Percentiles rank a stretch among this genome's conserved stretches.
Evolutionary conservation across 177 flowering plant genomes (phyloP).

Genomic region (Tripterygium wilfordii): DNA sequence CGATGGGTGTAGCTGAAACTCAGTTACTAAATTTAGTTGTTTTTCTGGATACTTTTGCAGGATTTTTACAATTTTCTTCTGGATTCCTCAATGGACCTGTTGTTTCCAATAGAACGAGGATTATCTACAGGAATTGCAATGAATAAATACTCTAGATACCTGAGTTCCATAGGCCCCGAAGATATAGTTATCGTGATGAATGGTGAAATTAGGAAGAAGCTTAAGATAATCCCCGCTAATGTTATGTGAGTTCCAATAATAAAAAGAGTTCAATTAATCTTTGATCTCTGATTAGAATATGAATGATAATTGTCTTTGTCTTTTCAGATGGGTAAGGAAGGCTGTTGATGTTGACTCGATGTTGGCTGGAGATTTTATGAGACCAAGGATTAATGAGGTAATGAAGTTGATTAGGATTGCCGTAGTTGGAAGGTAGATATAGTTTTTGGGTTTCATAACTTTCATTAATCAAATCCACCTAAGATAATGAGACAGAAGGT

Average conservation of each 20-base stretch:
- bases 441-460: no score
- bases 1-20: no score
- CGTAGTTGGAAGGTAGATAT: neutral
- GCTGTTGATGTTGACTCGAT: slow-evolving; percentile 37
- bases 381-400: slow-evolving; percentile 53
- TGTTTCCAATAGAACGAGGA: slow-evolving; percentile 19
- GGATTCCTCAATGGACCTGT: slow-evolving; percentile 46
- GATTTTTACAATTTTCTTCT: slow-evolving; percentile 80
- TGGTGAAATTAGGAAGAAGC: slow-evolving; percentile 57
- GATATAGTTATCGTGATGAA: slow-evolving; percentile 55
- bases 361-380: slow-evolving; percentile 70
- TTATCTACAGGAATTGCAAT: slow-evolving; percentile 11
- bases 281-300: no score
- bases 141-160: slow-evolving; percentile 53
- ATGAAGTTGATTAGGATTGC: neutral
- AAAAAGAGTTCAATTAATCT: no score
- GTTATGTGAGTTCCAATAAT: slow-evolving; percentile 41
- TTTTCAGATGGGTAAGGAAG: slow-evolving; percentile 77
- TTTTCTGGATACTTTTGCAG: slow-evolving; percentile 23
- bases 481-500: no score
- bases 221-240: slow-evolving; percentile 59
- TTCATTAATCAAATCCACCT: no score
- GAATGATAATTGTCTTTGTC: neutral
- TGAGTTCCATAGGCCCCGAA: slow-evolving; percentile 31
- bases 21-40: no score